Evolutionary conservation across 495 filamentous ascomycete genomes (phyloP).

Genomic region (Talaromyces stipitatus): DNA sequence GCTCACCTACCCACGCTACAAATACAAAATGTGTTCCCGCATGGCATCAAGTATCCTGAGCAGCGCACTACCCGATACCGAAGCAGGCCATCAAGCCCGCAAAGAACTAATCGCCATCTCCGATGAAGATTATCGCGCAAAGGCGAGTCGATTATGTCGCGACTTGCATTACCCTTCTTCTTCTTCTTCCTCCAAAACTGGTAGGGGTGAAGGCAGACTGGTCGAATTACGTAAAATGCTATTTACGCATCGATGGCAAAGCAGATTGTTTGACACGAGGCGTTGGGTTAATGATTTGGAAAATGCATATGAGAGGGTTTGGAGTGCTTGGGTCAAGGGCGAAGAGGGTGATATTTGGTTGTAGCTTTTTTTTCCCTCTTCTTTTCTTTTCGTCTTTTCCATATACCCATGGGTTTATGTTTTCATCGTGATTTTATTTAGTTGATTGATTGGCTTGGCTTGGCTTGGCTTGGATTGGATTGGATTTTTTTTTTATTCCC

Average conservation of each 20-base stretch:
- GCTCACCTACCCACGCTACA: conserved; percentile 86
- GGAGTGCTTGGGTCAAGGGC: conserved; percentile 78
- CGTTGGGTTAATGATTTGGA: conserved; percentile 93
- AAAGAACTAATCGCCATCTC: conserved; percentile 65
- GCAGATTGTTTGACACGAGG: conserved; percentile 82
- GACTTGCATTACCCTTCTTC: conserved; percentile 52
- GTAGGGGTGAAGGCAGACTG: conserved; percentile 58
- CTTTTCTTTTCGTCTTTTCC: conserved; percentile 2
- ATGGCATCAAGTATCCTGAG: conserved; percentile 93
- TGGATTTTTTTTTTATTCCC: not conserved
- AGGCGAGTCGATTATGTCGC: conserved; percentile 65
- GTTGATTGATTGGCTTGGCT: no score
- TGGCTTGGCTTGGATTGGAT: no score
- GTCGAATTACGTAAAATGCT: conserved; percentile 70
- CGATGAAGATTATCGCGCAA: conserved; percentile 78
- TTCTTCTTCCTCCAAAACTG: conserved; percentile 18
- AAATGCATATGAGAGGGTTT: conserved; percentile 78
- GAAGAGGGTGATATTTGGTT: conserved; percentile 87
- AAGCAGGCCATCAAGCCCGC: conserved; percentile 59
- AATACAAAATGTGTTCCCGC: conserved; percentile 97
- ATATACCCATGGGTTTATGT: conserved; percentile 4
- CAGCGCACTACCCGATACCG: conserved; percentile 70
- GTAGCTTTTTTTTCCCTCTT: conserved; percentile 15
- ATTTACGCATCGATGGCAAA: conserved; percentile 73
- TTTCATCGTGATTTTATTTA: not conserved